Conservation (phyloP, 2,329 filamentous ascomycete genomes). For the Colletotrichum navitas region DNA sequence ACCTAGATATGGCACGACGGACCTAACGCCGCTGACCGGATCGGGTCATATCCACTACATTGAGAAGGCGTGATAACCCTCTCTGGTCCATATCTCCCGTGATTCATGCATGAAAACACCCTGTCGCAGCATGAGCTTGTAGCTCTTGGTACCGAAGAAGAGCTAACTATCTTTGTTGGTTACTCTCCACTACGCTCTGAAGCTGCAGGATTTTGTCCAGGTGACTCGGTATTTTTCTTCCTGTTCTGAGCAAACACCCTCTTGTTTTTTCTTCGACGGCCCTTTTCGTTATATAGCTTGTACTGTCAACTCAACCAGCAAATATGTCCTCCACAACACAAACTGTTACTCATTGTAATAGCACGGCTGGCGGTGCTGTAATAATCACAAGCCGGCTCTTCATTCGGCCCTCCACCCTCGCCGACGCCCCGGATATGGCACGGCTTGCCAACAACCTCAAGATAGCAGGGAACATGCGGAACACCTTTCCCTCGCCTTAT, state of each 20-base stretch:
- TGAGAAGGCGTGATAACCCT: not conserved
- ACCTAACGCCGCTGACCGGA: not conserved
- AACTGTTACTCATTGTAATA: slow-evolving; percentile 7
- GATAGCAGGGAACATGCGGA: slow-evolving; percentile 35
- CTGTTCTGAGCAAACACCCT: not conserved
- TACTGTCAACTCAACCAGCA: not conserved
- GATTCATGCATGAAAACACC: slow-evolving; percentile 9
- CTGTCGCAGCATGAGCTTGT: slow-evolving; percentile 10
- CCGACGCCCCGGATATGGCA: slow-evolving; percentile 38
- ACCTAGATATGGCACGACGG: not conserved
- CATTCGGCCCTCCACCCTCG: slow-evolving; percentile 27
- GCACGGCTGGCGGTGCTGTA: not conserved
- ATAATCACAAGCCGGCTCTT: slow-evolving; percentile 27
- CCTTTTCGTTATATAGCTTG: not conserved
- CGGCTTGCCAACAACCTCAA: slow-evolving; percentile 33
- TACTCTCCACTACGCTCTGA: slow-evolving; percentile 18
- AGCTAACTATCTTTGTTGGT: slow-evolving; percentile 21
- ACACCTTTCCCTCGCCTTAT: slow-evolving; percentile 44
- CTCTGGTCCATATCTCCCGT: slow-evolving; percentile 4
- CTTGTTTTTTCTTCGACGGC: not conserved
- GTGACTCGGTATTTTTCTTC: slow-evolving; percentile 3
- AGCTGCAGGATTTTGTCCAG: slow-evolving; percentile 21
- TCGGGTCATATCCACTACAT: slow-evolving; percentile 1
- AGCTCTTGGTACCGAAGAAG: slow-evolving; percentile 15
- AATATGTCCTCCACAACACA: slow-evolving; percentile 19